Conservation (phyloP, 305 asterid species). For the Andrographis paniculata region DNA sequence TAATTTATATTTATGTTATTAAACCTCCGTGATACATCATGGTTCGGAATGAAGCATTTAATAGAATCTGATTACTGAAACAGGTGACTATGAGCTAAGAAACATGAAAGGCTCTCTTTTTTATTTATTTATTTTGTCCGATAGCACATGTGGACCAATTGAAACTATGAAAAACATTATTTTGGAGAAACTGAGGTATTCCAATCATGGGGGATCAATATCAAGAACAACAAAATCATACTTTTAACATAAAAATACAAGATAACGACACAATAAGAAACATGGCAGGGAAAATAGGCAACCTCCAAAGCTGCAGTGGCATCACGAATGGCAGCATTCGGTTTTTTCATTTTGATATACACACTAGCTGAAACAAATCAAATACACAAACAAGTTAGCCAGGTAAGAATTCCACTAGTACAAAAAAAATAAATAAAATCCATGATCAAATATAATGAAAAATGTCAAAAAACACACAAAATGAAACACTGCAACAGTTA, state of each 20-base stretch:
- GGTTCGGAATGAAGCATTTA: too few relatives aligned
- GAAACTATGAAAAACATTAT: too few relatives aligned
- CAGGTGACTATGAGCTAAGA: too few relatives aligned
- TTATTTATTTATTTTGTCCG: too few relatives aligned
- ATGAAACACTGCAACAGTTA: constrained; percentile 15
- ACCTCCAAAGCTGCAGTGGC: constrained; percentile 94
- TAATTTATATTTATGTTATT: not conserved
- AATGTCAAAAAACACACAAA: not conserved
- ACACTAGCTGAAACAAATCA: constrained; percentile 57
- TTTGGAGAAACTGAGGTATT: too few relatives aligned
- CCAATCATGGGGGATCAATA: not conserved
- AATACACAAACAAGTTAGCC: constrained; percentile 9
- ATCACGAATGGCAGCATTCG: constrained; percentile 94
- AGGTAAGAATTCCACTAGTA: not conserved
- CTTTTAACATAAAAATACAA: not conserved
- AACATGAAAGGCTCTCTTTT: too few relatives aligned
- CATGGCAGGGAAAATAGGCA: constrained; percentile 9
- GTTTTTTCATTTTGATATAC: constrained; percentile 89
- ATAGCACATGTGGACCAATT: too few relatives aligned
- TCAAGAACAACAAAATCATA: not conserved
- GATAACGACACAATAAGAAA: constrained; percentile 1
- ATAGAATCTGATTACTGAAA: too few relatives aligned
- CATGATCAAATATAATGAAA: not conserved
- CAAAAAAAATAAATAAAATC: not conserved
- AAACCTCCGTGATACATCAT: too few relatives aligned